Conservation (phyloP, 2,329 filamentous ascomycete species). For the Aspergillus chevalieri region DNA sequence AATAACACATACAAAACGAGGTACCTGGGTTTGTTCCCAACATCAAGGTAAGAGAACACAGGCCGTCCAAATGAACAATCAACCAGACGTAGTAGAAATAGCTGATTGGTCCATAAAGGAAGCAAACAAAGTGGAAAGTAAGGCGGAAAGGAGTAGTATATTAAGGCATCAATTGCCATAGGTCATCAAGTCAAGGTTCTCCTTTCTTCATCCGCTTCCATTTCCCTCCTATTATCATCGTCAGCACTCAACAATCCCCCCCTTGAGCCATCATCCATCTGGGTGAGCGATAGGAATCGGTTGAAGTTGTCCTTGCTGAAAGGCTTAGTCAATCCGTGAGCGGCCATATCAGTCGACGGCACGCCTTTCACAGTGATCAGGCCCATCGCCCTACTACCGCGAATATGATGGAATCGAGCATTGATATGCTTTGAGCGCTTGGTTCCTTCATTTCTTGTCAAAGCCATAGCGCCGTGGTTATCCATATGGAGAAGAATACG, state of each 20-base stretch:
- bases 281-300: no score
- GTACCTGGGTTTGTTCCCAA: background rate
- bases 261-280: no score
- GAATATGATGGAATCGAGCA: background rate
- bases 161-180: background rate
- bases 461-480: background rate
- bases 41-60: background rate
- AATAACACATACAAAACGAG: background rate
- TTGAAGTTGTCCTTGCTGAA: no score
- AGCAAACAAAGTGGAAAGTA: background rate
- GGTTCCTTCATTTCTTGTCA: background rate
- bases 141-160: background rate
- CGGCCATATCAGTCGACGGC: background rate
- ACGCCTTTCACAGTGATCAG: background rate
- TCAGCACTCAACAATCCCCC: no score
- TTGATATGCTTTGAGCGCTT: background rate
- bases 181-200: no score
- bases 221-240: no score
- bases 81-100: background rate
- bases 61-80: background rate
- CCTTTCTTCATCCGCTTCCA: no score
- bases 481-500: background rate
- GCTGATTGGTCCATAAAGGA: background rate
- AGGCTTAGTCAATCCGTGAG: background rate
- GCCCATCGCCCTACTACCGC: slow-evolving; percentile 3